Percentiles rank a stretch among this genome's conserved stretches.
phyloP scores from a whole-genome alignment of 208 protist species.

The Porcisia hertigi region DNA sequence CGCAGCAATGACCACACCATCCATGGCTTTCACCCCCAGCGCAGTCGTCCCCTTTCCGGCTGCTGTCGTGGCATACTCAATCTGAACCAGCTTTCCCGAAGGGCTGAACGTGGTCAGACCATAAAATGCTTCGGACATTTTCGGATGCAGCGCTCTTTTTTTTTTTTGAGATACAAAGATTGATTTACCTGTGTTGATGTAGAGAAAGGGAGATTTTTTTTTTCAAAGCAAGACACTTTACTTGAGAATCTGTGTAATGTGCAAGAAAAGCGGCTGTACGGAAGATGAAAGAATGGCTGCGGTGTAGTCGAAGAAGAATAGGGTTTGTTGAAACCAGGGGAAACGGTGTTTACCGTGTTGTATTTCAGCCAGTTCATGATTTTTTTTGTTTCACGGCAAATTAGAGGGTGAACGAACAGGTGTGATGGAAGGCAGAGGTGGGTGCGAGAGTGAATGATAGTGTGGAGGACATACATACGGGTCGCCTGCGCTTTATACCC shows the following conservation, averaged over 20 bases:
- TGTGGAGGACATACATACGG: not conserved
- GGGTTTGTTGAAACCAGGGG: not conserved
- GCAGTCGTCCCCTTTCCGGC: slow-evolving; percentile 93
- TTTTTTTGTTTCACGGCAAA: not conserved
- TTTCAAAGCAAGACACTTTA: not conserved
- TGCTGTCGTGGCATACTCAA: slow-evolving; percentile 99
- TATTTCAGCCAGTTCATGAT: not conserved
- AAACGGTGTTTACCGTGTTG: not conserved
- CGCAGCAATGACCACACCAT: slow-evolving; percentile 99
- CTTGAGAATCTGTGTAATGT: not conserved
- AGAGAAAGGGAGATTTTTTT: not conserved
- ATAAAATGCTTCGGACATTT: slow-evolving; percentile 96
- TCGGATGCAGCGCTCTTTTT: not conserved
- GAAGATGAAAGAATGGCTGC: not conserved
- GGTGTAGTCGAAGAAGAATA: not conserved
- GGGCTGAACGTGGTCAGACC: slow-evolving; percentile 99
- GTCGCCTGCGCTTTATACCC: not conserved
- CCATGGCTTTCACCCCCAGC: slow-evolving; percentile 93
- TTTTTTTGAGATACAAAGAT: not conserved
- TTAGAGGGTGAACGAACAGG: not conserved
- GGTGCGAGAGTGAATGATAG: not conserved
- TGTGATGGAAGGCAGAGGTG: not conserved
- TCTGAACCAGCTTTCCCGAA: slow-evolving; percentile 99
- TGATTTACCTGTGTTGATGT: not conserved
- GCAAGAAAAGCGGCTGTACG: slow-evolving; percentile 1